A percentile compares a stretch with the other conserved stretches of the same genome.
These are phyloP conservation scores for Westerdykella sp. DNA, from an alignment of 2,329 filamentous ascomycete species.

Conservation along the genomic window DNA sequence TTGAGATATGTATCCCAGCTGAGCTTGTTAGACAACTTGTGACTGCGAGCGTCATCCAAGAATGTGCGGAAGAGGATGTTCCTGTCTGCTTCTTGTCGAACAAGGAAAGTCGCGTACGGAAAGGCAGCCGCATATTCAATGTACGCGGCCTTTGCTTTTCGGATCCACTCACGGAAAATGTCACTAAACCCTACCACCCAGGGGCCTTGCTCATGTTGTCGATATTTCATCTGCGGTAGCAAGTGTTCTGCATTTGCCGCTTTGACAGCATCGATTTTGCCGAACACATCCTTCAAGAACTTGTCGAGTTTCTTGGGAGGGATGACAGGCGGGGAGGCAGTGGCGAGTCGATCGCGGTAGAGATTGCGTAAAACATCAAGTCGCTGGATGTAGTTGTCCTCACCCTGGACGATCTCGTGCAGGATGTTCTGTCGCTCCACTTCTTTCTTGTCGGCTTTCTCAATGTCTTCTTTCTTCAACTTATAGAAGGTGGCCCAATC, in stretches of 20 bases:
- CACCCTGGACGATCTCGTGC: slow-evolving; percentile 90
- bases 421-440: slow-evolving; percentile 88
- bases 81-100: slow-evolving; percentile 75
- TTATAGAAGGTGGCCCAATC: slow-evolving; percentile 91
- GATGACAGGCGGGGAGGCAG: slow-evolving; percentile 73
- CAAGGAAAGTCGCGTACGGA: slow-evolving; percentile 72
- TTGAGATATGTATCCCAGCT: slow-evolving; percentile 95
- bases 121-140: slow-evolving; percentile 88
- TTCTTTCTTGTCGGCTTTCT: slow-evolving; percentile 72
- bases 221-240: slow-evolving; percentile 88
- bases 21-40: slow-evolving; percentile 74
- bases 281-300: slow-evolving; percentile 82
- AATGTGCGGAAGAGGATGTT: slow-evolving; percentile 86
- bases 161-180: slow-evolving; percentile 96
- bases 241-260: slow-evolving; percentile 90
- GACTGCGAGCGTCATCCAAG: slow-evolving; percentile 68
- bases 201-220: slow-evolving; percentile 92
- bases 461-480: slow-evolving; percentile 69
- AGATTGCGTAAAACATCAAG: slow-evolving; percentile 78
- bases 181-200: slow-evolving; percentile 94
- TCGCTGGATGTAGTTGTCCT: slow-evolving; percentile 85
- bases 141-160: slow-evolving; percentile 83
- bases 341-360: slow-evolving; percentile 73
- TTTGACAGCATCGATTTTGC: slow-evolving; percentile 81
- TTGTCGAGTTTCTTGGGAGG: slow-evolving; percentile 68